A percentile compares a stretch with the other conserved stretches of the same genome.
Conservation (phyloP, 441 rosid genomes). For the Breynia disticha region DNA sequence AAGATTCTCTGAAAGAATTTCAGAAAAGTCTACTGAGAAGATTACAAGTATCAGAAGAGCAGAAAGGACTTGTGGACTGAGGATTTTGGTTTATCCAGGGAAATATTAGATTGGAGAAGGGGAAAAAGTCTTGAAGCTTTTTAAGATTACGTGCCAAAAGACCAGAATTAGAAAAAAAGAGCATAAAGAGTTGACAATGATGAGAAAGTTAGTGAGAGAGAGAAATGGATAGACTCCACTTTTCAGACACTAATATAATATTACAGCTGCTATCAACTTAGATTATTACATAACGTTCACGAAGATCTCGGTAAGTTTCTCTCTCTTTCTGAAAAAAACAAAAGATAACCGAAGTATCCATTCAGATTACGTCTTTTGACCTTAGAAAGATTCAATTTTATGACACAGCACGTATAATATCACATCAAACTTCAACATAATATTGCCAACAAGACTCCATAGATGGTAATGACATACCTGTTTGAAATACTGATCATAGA, state of each 20-base stretch:
- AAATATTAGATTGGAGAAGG: slow-evolving; percentile 6
- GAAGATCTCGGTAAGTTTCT: too few species aligned
- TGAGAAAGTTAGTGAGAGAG: slow-evolving; percentile 14
- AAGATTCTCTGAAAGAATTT: too few species aligned
- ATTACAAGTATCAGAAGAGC: slow-evolving; percentile 11
- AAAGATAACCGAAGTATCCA: not conserved
- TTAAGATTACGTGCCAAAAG: too few species aligned
- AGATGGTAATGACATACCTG: not conserved
- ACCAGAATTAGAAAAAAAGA: not conserved
- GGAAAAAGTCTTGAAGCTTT: slow-evolving; percentile 7
- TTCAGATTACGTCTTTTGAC: slow-evolving; percentile 5
- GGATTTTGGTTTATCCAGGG: too few species aligned
- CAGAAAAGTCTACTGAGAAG: slow-evolving; percentile 3
- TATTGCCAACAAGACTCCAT: not conserved
- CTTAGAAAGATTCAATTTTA: not conserved
- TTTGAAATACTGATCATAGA: too few species aligned
- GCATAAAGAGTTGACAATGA: slow-evolving; percentile 18
- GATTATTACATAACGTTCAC: too few species aligned
- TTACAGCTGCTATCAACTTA: too few species aligned
- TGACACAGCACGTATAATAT: slow-evolving; percentile 19
- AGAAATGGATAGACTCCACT: too few species aligned
- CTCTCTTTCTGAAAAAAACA: too few species aligned
- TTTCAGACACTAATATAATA: too few species aligned
- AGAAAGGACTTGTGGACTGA: not conserved
- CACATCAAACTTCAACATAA: too few species aligned